phyloP scores from a whole-genome alignment of 2,329 filamentous ascomycete genomes.

The Sphaerulina vaccinii region DNA sequence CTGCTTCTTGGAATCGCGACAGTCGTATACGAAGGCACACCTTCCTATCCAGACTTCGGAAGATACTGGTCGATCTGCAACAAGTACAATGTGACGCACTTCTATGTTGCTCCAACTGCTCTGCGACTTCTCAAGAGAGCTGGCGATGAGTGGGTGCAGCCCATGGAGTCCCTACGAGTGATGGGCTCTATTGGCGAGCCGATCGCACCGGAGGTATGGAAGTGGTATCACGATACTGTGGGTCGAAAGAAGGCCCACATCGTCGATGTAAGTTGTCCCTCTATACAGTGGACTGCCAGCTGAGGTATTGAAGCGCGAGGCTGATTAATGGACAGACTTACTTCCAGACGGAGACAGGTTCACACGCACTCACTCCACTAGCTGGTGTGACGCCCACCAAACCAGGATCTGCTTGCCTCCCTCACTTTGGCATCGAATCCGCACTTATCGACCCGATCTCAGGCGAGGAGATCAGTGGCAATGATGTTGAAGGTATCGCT shows the following conservation, averaged over 20 bases:
- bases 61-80: slow-evolving; percentile 98
- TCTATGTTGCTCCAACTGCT: slow-evolving; percentile 96
- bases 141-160: slow-evolving; percentile 84
- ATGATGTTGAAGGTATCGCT: slow-evolving; percentile 96
- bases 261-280: slow-evolving; percentile 71
- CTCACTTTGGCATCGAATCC: slow-evolving; percentile 97
- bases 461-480: slow-evolving; percentile 87
- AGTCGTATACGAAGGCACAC: slow-evolving; percentile 96
- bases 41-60: slow-evolving; percentile 95
- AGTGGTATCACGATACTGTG: slow-evolving; percentile 97
- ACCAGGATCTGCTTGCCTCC: slow-evolving; percentile 90
- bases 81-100: slow-evolving; percentile 92
- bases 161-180: slow-evolving; percentile 86
- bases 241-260: slow-evolving; percentile 91
- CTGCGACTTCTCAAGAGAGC: slow-evolving; percentile 92
- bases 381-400: slow-evolving; percentile 94
- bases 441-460: slow-evolving; percentile 96
- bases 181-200: slow-evolving; percentile 95
- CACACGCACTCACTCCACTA: slow-evolving; percentile 89
- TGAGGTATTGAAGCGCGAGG: slow-evolving; percentile 24
- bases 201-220: slow-evolving; percentile 97
- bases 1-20: slow-evolving; percentile 89
- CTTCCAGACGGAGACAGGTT: slow-evolving; percentile 99
- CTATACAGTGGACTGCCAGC: neutral
- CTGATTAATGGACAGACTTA: slow-evolving; percentile 75